Conservation (phyloP, 2,329 filamentous ascomycete species). For the Rhexocercosporidium sp. region DNA sequence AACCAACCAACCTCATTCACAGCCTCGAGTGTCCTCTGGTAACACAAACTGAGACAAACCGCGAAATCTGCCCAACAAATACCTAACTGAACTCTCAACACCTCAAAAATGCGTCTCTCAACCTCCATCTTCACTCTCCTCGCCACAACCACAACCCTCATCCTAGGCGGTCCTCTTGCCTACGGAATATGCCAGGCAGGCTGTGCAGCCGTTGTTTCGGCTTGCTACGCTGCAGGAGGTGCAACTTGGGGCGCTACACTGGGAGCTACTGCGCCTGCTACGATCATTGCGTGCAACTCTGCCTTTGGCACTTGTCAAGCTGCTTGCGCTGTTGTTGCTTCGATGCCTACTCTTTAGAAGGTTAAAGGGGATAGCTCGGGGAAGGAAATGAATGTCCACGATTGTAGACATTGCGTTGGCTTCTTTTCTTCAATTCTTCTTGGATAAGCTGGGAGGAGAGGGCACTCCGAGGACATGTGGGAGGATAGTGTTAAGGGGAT, state of each 20-base stretch:
- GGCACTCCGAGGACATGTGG: too few relatives aligned
- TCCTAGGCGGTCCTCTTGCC: constrained; percentile 41
- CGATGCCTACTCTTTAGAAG: not conserved
- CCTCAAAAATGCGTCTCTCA: constrained; percentile 11
- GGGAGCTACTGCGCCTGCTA: constrained; percentile 45
- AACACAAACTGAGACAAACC: not conserved
- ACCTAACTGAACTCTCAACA: not conserved
- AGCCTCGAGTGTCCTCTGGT: too few relatives aligned
- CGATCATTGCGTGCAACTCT: constrained; percentile 51
- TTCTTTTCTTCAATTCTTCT: too few relatives aligned
- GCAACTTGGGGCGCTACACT: constrained; percentile 50
- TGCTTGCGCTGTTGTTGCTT: constrained; percentile 1
- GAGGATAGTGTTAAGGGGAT: too few relatives aligned
- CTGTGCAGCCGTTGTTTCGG: constrained; percentile 50
- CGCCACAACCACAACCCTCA: constrained; percentile 5
- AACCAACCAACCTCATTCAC: too few relatives aligned
- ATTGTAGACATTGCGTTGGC: too few relatives aligned
- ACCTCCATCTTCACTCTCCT: constrained; percentile 4
- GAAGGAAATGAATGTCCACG: too few relatives aligned
- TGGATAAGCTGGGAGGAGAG: too few relatives aligned
- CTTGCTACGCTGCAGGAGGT: constrained; percentile 53
- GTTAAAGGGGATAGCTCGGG: not conserved
- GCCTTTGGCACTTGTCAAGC: constrained; percentile 49
- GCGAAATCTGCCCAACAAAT: not conserved
- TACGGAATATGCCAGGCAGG: constrained; percentile 56